phyloP scores from a whole-genome alignment of 1,139 yeast genomes.

The Yamadazyma conglobata region DNA sequence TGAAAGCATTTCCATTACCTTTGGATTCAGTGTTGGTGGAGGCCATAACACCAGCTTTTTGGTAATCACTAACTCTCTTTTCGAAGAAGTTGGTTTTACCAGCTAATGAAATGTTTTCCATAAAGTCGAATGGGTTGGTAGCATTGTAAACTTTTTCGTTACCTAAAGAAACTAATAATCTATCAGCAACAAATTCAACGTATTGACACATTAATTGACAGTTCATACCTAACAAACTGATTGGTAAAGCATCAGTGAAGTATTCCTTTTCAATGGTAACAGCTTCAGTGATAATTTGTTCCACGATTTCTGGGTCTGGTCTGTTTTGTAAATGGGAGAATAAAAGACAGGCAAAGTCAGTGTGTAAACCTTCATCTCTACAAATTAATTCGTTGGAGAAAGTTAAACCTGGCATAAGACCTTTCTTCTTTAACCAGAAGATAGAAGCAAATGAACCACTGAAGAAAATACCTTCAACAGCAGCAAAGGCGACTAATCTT shows the following conservation, averaged over 20 bases:
- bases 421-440: constrained; percentile 97
- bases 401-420: constrained; percentile 97
- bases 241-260: constrained; percentile 91
- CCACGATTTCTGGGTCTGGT: constrained; percentile 75
- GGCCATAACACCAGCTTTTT: constrained; percentile 96
- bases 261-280: constrained; percentile 91
- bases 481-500: constrained; percentile 97
- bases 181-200: constrained; percentile 96
- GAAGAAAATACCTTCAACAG: constrained; percentile 98
- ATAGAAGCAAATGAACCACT: constrained; percentile 97
- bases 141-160: constrained; percentile 84
- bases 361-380: constrained; percentile 98
- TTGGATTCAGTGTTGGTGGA: constrained; percentile 38
- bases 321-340: constrained; percentile 90
- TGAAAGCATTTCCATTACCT: constrained; percentile 29
- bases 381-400: constrained; percentile 95
- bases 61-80: constrained; percentile 98
- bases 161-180: constrained; percentile 85
- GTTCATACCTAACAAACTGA: constrained; percentile 91
- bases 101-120: constrained; percentile 96
- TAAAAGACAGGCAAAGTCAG: constrained; percentile 95
- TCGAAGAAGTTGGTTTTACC: constrained; percentile 99
- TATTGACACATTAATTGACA: constrained; percentile 90
- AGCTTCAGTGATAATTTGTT: constrained; percentile 89
- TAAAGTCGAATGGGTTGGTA: constrained; percentile 93